Percentiles rank a stretch among this genome's conserved stretches.
These are phyloP conservation scores for Picea glauca DNA, from an alignment of 75 land plant genomes.

Conservation along the genomic window DNA sequence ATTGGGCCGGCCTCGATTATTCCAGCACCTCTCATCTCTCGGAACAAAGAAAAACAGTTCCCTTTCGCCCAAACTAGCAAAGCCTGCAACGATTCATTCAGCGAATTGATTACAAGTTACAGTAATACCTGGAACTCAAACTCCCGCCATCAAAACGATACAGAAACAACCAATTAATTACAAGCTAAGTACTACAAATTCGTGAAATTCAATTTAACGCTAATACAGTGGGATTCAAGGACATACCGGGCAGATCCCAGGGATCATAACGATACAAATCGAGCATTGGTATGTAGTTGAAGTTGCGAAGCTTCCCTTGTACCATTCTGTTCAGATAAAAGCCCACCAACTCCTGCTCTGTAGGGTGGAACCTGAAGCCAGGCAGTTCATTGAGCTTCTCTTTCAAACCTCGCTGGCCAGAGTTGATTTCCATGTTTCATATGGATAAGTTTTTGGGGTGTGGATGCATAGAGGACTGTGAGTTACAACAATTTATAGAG, in stretches of 20 bases:
- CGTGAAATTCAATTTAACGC: too few species aligned
- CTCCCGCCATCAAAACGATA: background rate
- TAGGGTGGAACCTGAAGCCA: conserved; percentile 37
- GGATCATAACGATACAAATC: conserved; percentile 24
- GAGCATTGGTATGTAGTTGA: conserved; percentile 13
- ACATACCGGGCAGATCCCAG: conserved; percentile 26
- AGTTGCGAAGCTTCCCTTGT: conserved; percentile 1
- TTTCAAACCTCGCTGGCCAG: too few species aligned
- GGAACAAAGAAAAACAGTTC: background rate
- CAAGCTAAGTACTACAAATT: too few species aligned
- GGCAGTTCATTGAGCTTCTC: conserved; percentile 7
- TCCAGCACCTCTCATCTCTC: background rate
- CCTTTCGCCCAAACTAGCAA: conserved; percentile 2
- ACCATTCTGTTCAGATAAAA: conserved; percentile 15
- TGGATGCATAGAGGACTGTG: too few species aligned
- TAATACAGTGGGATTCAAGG: background rate
- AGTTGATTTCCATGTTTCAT: too few species aligned
- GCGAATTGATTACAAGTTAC: background rate
- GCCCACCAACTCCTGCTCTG: conserved; percentile 35
- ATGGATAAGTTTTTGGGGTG: too few species aligned
- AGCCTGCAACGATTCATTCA: conserved; percentile 6
- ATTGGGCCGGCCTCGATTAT: background rate
- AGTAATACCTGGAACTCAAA: background rate
- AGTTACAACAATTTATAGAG: too few species aligned
- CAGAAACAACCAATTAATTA: too few species aligned